Evolutionary conservation across 139 green algal species (phyloP).

Genomic region (Chlorella sp.): DNA sequence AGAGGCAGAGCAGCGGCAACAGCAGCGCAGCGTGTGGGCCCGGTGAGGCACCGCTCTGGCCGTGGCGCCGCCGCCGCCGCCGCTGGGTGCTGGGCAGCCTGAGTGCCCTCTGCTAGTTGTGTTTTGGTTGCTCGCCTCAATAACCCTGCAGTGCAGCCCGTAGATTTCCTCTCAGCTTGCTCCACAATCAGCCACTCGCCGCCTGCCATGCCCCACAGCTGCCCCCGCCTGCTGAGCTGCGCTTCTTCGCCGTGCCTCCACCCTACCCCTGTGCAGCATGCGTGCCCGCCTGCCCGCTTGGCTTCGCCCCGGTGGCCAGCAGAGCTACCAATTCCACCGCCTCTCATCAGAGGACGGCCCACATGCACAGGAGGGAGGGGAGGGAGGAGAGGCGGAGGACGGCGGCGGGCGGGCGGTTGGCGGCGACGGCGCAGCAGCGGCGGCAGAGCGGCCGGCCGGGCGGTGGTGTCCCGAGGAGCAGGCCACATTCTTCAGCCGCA

Average conservation of each 20-base stretch:
- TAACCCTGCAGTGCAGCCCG: not conserved
- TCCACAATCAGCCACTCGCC: too few relatives aligned
- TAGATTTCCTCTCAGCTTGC: not conserved
- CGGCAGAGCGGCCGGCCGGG: not conserved
- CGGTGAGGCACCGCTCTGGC: not conserved
- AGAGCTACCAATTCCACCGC: not conserved
- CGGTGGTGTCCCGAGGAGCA: slow-evolving; percentile 75
- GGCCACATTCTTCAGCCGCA: slow-evolving; percentile 57
- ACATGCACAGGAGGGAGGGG: not conserved
- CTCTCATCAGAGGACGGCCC: not conserved
- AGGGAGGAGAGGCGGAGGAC: not conserved
- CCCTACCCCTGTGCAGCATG: not conserved
- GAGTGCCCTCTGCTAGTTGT: not conserved
- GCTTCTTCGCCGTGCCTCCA: too few relatives aligned
- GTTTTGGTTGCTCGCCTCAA: not conserved
- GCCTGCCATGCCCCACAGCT: too few relatives aligned
- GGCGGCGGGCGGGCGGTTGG: not conserved
- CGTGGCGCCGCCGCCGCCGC: not conserved
- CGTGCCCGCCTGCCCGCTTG: slow-evolving; percentile 9
- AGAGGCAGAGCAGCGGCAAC: slow-evolving; percentile 28
- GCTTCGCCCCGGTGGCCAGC: not conserved
- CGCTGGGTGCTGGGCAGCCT: not conserved
- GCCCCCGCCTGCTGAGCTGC: too few relatives aligned
- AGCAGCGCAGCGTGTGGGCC: slow-evolving; percentile 1
- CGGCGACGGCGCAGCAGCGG: too few relatives aligned